Base-by-base conservation (phyloP, 2,329 filamentous ascomycete species). In the Rhinocladiella mackenziei region DNA sequence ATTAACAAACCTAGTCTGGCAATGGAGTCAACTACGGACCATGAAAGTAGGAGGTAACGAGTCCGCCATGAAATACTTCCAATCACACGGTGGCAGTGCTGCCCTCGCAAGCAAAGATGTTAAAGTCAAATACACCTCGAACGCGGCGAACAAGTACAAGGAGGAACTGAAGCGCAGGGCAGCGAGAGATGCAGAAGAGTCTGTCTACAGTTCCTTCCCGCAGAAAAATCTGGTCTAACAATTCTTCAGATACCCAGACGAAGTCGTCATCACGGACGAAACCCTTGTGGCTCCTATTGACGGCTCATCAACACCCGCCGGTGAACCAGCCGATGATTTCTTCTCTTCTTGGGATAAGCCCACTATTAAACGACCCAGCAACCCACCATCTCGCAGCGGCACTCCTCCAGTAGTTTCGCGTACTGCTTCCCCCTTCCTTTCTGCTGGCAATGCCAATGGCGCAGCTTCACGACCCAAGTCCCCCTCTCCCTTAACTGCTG, bases 11-110 rank as follows among this genome's bases (percentile, higher is more conserved):
- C 33, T 59, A 86, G 83, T 87, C 73, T 98, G 92, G 92, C 89
- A 96, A 85, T 98, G 92, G 92, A 89, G 96, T 57, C 92, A 98
- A 67, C 77, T 98, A 49, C 86, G 92, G 39, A 70, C 91, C 45
- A 97, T 98, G 91, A 98, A 98, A 72, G 89, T 97, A 11, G 92
- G 92, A 55, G 92, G 92, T 45, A 98, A 98, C 62, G 91, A 97
- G 70, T 95, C 89, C 46, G 92, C 92, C 36, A 96, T 89, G 61
- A 96, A 95, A 70, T 98, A 88, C 74, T 98, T 97, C 74, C 89
- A 96, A 70, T 84, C 88, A 58, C 92, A 98, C 64, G 92, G 92
- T 53, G 92, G 92, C 50, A 89, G 86, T 29, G 89, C 91, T 37
- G 91, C 91, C 43, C 78, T 98, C 50, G 88, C 88, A 57, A 96